These are phyloP conservation scores for Malassezia cuniculi DNA, from an alignment of 1,284 basidiomycete genomes.

Conservation along the genomic window DNA sequence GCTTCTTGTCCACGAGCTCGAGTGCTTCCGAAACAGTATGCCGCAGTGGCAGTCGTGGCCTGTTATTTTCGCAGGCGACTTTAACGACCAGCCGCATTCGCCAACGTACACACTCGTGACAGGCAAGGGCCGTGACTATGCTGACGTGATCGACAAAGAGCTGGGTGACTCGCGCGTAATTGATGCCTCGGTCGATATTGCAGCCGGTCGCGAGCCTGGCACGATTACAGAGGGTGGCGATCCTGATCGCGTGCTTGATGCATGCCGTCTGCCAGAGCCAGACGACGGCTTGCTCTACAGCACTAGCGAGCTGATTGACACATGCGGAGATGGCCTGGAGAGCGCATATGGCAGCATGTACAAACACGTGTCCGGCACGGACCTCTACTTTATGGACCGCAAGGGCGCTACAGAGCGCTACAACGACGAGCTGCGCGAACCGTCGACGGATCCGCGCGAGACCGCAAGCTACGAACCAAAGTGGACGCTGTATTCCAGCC, in stretches of 20 bases:
- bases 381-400: conserved; percentile 3
- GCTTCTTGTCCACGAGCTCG: conserved; percentile 56
- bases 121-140: conserved; percentile 47
- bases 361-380: not conserved
- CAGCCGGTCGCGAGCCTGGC: conserved; percentile 47
- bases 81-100: conserved; percentile 80
- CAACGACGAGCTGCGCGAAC: conserved; percentile 25
- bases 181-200: conserved; percentile 60
- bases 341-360: conserved; percentile 42
- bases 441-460: conserved; percentile 23
- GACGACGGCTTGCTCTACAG: conserved; percentile 57
- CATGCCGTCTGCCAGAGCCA: conserved; percentile 21
- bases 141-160: conserved; percentile 51
- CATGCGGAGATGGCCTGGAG: conserved; percentile 47
- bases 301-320: conserved; percentile 52
- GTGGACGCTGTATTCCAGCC: conserved; percentile 39
- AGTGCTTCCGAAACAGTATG: conserved; percentile 52
- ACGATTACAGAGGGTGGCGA: conserved; percentile 29
- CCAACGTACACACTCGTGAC: conserved; percentile 67
- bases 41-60: conserved; percentile 55
- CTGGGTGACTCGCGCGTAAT: conserved; percentile 63
- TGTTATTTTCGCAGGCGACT: conserved; percentile 73
- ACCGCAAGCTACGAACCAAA: conserved; percentile 33
- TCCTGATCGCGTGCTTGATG: conserved; percentile 19
- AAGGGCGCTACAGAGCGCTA: conserved; percentile 26